Evolutionary conservation across 208 protist genomes (phyloP), one percentile per base, ranked within the genome.

Genomic region (Crithidia acanthocephali): DNA sequence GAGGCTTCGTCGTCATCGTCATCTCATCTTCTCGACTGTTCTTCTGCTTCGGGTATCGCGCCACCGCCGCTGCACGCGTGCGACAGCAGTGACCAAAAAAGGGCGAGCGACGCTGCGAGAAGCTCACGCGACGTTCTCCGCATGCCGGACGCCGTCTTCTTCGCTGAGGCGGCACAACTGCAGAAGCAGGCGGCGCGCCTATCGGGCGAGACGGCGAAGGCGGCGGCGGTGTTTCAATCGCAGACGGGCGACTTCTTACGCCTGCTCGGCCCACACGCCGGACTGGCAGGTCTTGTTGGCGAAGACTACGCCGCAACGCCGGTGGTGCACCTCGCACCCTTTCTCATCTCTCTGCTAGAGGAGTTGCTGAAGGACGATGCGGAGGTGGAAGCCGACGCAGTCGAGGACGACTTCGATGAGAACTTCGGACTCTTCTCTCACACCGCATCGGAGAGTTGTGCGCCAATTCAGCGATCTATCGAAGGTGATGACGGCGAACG

Each of bases 101-200:
- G 25, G 23, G 25, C 2, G 50, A 32, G 50, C 25, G 52, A 4
- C 13, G 28, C 27, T n/a, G 9, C 23, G 2, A 23, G 2, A 42
- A 42, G 37, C 13, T 9, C 22, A 23, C 22, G 23, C 22, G n/a
- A 63, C 61, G 28, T 0, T 6, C 5, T 9, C 4, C 3, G 22
- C 30, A 30, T 23, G 18, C 68, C 70, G 3, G 70, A 76, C 28
- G 70, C 70, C 15, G 60, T 65, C 25, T 76, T 76, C 35, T 69
- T 63, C 23, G 60, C 62, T 7, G 55, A 69, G 52, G 55, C 20
- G 22, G 62, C 70, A 2, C 70, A 68, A 28, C 23, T 76, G 70
- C 70, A 59, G 23, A 44, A 64, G 42, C 40, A 69, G 62, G 10
- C 45, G 8, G 32, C 23, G 22, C 70, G 61, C 6, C 55, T 76